Conservation (phyloP, 108 stramenopile species). For the Fistulifera pelliculosa region DNA sequence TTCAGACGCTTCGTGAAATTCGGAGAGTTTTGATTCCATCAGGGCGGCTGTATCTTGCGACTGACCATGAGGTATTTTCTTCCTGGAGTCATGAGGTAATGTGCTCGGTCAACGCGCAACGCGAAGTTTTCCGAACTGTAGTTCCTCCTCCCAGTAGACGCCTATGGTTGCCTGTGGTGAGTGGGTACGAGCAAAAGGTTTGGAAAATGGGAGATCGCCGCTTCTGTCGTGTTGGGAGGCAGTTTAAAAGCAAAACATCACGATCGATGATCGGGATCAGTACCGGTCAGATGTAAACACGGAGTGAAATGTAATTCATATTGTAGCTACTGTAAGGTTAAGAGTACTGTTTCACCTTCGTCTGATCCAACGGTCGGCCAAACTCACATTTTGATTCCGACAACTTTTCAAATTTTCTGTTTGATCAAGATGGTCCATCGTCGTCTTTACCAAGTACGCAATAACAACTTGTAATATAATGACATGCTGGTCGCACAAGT, state of each 20-base stretch:
- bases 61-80: constrained; percentile 50
- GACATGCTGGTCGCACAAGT: no score
- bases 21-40: constrained; percentile 30
- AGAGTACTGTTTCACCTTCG: not conserved
- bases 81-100: constrained; percentile 44
- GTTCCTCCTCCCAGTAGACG: constrained; percentile 41
- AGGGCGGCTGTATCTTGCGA: constrained; percentile 57
- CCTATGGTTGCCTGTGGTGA: constrained; percentile 59
- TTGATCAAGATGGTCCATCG: no score
- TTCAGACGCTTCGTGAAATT: constrained; percentile 29
- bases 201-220: constrained; percentile 49
- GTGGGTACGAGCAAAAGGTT: constrained; percentile 61
- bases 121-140: constrained; percentile 21
- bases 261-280: no score
- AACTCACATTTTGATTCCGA: constrained; percentile 2
- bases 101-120: constrained; percentile 7
- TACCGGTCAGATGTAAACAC: no score
- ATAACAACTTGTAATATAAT: no score
- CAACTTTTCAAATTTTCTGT: no score
- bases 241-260: no score
- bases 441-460: no score
- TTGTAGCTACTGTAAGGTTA: not conserved
- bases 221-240: constrained; percentile 39
- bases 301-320: no score
- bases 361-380: not conserved